Evolutionary conservation across 306 rosid genomes (phyloP), one percentile per base, ranked within the genome.

Genomic region (Astragalus membranaceus): DNA sequence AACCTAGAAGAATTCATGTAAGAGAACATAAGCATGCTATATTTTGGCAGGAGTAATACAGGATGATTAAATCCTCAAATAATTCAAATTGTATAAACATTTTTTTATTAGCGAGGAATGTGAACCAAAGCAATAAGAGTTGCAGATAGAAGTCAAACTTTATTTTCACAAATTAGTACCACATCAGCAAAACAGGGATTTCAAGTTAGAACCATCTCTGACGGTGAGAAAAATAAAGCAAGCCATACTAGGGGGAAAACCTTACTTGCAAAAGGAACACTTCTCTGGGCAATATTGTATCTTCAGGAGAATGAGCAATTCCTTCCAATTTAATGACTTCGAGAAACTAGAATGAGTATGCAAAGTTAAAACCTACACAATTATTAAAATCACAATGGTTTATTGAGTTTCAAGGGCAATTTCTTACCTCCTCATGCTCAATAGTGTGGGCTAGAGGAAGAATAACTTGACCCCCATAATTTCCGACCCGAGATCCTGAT

Each of bases 311-410:
- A 67, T 90, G 97, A 74, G 94, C 90, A 60, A 93, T 63, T 35
- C 97, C 96, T 82, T 93, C 98, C 83, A 90, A 75, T 75, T 90
- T 90, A 51, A 93, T 93, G 80, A 93, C 96, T 82, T 93, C 98
- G 79, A 93, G 67, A 86, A 87, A 90, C 98, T 93, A 73, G 23
- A 62, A 44, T 50, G 14, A 36, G 43, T 41, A 58, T 69, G 32
- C n/a, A 62, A 52, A 44, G 66, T 49, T 16, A 49, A 16, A 50
- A 54, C 33, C 63, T 29, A 5, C 35, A 30, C 2, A 41, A 55
- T 14, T 29, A 23, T 14, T 58, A 26, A 51, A 69, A 32, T 69
- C 14, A 6, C 6, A 4, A 13, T 12, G 1, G 10, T 13, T 36
- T 26, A 39, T 71, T 11, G 14, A 58, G 54, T 36, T 14, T 10